These are phyloP conservation scores for Penicillium manginii DNA, from an alignment of 495 filamentous ascomycete genomes.

Conservation along the genomic window DNA sequence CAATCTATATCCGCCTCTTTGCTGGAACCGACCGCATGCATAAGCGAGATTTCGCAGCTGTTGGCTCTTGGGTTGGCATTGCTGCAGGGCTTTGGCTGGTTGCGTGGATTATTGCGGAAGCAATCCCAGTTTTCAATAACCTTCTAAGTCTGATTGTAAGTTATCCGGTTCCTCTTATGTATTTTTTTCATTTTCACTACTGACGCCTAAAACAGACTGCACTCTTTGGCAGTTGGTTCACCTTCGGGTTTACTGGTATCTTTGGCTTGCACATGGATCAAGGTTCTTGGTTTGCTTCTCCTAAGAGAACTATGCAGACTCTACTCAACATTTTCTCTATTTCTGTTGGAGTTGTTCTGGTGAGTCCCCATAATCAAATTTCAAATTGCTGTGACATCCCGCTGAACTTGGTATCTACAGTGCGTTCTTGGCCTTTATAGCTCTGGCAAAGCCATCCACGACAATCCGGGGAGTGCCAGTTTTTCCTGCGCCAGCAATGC, in stretches of 20 bases:
- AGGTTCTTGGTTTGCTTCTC: constrained; percentile 32
- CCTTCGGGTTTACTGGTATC: constrained; percentile 44
- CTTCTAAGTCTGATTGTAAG: constrained; percentile 58
- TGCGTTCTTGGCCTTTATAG: constrained; percentile 50
- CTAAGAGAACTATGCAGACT: constrained; percentile 37
- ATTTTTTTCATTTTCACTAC: not conserved
- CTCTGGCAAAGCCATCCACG: constrained; percentile 46
- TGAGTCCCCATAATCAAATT: constrained; percentile 20
- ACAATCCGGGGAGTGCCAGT: constrained; percentile 39
- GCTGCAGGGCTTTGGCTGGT: constrained; percentile 60
- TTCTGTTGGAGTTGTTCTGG: constrained; percentile 37
- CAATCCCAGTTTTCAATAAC: constrained; percentile 73
- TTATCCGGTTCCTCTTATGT: not conserved
- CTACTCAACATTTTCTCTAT: constrained; percentile 36
- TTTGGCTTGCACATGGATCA: constrained; percentile 50
- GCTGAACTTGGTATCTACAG: constrained; percentile 22
- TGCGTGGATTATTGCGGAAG: constrained; percentile 72
- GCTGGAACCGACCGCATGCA: constrained; percentile 62
- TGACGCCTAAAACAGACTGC: constrained; percentile 36
- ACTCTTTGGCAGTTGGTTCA: constrained; percentile 50
- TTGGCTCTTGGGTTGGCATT: constrained; percentile 61
- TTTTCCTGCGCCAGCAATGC: constrained; percentile 51
- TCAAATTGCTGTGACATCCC: not conserved
- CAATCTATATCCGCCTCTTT: constrained; percentile 67
- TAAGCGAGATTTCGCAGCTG: constrained; percentile 55